phyloP scores from a whole-genome alignment of 306 rosid species.

The Sphenostylis stenocarpa region DNA sequence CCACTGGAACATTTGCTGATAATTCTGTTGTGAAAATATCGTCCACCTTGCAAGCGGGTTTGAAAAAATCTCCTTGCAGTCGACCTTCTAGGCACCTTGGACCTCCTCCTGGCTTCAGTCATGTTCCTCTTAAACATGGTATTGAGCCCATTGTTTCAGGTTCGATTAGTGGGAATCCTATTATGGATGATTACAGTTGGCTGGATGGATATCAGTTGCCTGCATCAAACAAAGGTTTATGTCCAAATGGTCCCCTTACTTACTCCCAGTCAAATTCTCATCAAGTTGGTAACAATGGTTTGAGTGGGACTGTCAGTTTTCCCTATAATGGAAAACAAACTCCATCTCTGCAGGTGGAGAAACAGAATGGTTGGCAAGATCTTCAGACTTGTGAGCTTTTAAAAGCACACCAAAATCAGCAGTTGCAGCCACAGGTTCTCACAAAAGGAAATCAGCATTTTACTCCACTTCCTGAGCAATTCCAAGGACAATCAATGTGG shows the following conservation, averaged over 20 bases:
- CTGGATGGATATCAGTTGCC: constrained; percentile 95
- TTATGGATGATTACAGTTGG: constrained; percentile 94
- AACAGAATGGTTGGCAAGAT: constrained; percentile 77
- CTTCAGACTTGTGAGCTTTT: constrained; percentile 55
- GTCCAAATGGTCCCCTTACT: constrained; percentile 40
- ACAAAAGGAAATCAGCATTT: constrained; percentile 62
- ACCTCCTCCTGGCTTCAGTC: constrained; percentile 95
- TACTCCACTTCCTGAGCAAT: constrained; percentile 72
- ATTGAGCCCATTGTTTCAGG: constrained; percentile 55
- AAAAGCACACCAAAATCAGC: constrained; percentile 69
- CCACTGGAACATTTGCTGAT: constrained; percentile 42
- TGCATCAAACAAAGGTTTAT: constrained; percentile 52
- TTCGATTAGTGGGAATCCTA: constrained; percentile 52
- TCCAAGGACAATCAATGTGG: constrained; percentile 88
- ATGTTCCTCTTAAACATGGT: constrained; percentile 55
- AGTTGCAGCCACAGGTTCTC: constrained; percentile 59
- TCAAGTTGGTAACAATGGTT: constrained; percentile 49
- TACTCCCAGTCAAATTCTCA: constrained; percentile 48
- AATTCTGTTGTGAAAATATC: constrained; percentile 40
- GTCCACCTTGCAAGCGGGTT: constrained; percentile 46
- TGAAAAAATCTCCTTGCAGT: constrained; percentile 62
- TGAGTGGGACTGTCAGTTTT: constrained; percentile 57
- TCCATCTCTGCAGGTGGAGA: constrained; percentile 55
- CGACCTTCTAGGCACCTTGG: constrained; percentile 90
- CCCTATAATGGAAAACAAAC: constrained; percentile 92